Evolutionary conservation across 495 filamentous ascomycete genomes (phyloP).

Genomic region (Rhypophila decipiens): DNA sequence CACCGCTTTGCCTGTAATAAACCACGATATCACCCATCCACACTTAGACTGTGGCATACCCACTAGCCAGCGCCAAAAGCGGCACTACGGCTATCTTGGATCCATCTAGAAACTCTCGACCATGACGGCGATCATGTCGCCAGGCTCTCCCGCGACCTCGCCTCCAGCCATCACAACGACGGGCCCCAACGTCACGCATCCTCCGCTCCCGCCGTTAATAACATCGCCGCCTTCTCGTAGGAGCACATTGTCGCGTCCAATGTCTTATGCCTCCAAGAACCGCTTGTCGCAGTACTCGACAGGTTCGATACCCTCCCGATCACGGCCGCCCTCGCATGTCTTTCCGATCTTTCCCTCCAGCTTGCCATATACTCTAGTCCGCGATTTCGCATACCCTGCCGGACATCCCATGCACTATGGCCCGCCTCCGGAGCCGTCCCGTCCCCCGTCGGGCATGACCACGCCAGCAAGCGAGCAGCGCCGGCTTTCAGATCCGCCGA

Average conservation of each 20-base stretch:
- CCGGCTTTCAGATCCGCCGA: slow-evolving; percentile 74
- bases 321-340: slow-evolving; percentile 68
- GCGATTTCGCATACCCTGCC: slow-evolving; percentile 89
- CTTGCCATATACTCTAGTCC: slow-evolving; percentile 80
- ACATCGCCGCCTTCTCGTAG: slow-evolving; percentile 52
- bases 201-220: slow-evolving; percentile 57
- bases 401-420: slow-evolving; percentile 90
- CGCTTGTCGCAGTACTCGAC: slow-evolving; percentile 61
- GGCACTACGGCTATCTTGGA: not conserved
- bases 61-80: slow-evolving; percentile 2
- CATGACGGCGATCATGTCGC: slow-evolving; percentile 56
- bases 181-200: slow-evolving; percentile 45
- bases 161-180: slow-evolving; percentile 47
- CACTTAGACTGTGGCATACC: not conserved
- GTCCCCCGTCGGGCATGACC: slow-evolving; percentile 63
- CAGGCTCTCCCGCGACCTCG: slow-evolving; percentile 45
- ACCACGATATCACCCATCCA: not conserved
- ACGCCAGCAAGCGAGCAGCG: slow-evolving; percentile 80
- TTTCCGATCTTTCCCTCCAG: slow-evolving; percentile 83
- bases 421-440: slow-evolving; percentile 67
- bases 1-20: not conserved
- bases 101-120: slow-evolving; percentile 4
- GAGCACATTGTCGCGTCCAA: slow-evolving; percentile 56
- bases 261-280: slow-evolving; percentile 64
- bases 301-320: slow-evolving; percentile 65